phyloP scores from a whole-genome alignment of 208 protist species.

The Crithidia fasciculata region DNA sequence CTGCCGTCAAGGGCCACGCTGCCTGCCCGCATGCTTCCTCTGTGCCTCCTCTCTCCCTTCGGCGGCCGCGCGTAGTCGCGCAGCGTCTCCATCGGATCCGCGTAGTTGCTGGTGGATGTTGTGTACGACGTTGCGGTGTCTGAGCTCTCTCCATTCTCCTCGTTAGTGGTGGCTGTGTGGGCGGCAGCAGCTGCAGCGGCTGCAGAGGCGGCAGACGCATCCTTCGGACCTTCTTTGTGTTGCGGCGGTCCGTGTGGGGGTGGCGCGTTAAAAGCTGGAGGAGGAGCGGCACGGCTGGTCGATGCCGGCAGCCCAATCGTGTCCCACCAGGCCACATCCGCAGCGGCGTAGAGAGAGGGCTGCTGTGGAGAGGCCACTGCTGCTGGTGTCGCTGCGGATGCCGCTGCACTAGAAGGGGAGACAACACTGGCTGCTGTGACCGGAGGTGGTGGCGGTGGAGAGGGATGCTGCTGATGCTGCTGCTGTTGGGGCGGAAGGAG shows the following conservation, averaged over 20 bases:
- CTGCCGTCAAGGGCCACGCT: background rate
- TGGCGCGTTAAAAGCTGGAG: no score
- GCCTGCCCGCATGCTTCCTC: background rate
- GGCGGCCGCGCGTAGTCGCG: background rate
- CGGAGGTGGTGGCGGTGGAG: background rate
- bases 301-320: constrained; percentile 4
- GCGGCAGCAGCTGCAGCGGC: background rate
- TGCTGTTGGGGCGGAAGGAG: background rate
- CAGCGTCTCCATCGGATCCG: constrained; percentile 12
- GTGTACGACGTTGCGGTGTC: constrained; percentile 76
- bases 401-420: no score
- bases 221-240: background rate
- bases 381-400: background rate
- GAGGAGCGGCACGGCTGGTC: background rate
- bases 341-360: constrained; percentile 40
- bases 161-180: constrained; percentile 3
- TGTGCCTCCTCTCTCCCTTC: background rate
- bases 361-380: background rate
- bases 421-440: background rate
- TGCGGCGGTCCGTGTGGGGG: background rate
- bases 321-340: constrained; percentile 82
- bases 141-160: constrained; percentile 48
- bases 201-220: background rate
- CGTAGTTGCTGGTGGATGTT: constrained; percentile 44
- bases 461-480: background rate